Evolutionary conservation across 2,329 filamentous ascomycete genomes (phyloP), one percentile per base, ranked within the genome.

Genomic region (Epichloe hybrida): DNA sequence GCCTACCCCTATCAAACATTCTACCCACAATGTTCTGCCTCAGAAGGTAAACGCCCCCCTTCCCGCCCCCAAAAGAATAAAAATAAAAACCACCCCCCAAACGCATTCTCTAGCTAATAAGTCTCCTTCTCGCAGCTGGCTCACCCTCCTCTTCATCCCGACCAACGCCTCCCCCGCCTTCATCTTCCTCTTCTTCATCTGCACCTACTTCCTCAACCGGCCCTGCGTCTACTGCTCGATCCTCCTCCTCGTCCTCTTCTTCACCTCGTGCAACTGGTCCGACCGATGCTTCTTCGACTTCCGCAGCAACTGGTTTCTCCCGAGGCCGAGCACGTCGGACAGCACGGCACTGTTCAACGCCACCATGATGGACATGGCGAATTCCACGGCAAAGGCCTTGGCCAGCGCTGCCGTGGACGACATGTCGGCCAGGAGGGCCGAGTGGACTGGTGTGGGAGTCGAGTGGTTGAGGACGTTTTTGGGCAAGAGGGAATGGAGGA

Each of bases 141-240:
- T 93, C 48, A 87, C 87, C 34, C 81, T 93, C 59, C 86, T 93
- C 65, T 90, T 93, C 69, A 89, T 93, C 59, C 87, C 87, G 49
- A 88, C 87, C 53, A 89, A 90, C 66, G 85, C 87, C 59, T 89
- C 86, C 52, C 52, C 87, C 27, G 78, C 86, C 62, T 90, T 91
- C 72, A 87, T 93, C 66, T 80, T 91, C 70, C 79, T 88, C 69
- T 88, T 93, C 75, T 84, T 98, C 72, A 77, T 88, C 57, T 88
- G 90, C 67, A 95, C 90, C 57, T 97, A 95, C 75, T 87, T 95
- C 70, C 83, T 98, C 61, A 95, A 96, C 71, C 84, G 91, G 50
- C 93, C 93, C 50, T 98, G 93, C 73, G 84, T 95, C 60, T 98
- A 98, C 77, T 98, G 93, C 79, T 95, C 89, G 54, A 83, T 96